Conservation (phyloP, 371 early-diverging fungal genomes). For the Umbelopsis sp. region DNA sequence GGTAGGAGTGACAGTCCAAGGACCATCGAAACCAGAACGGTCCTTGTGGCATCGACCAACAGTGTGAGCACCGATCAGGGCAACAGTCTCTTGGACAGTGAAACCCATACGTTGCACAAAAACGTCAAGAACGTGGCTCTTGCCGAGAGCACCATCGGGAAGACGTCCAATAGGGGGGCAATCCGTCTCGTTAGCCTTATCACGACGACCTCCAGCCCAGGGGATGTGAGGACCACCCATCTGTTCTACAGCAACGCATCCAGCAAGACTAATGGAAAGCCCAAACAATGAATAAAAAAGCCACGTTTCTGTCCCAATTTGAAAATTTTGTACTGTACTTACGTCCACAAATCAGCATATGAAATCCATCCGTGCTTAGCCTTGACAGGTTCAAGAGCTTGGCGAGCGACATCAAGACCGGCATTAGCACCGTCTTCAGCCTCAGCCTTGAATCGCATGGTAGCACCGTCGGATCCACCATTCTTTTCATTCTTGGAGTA, state of each 20-base stretch:
- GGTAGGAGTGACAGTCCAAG: constrained; percentile 87
- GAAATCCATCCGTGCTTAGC: constrained; percentile 70
- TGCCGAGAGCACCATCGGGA: constrained; percentile 81
- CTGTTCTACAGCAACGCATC: constrained; percentile 82
- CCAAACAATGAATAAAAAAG: neutral
- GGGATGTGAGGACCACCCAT: constrained; percentile 81
- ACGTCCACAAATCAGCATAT: constrained; percentile 86
- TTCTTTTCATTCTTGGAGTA: constrained; percentile 68
- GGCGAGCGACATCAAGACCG: constrained; percentile 75
- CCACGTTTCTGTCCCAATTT: constrained; percentile 49
- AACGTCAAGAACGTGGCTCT: constrained; percentile 70
- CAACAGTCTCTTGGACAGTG: constrained; percentile 77
- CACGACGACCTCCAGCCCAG: constrained; percentile 83
- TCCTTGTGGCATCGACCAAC: constrained; percentile 88
- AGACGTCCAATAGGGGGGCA: constrained; percentile 84
- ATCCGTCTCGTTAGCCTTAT: constrained; percentile 53
- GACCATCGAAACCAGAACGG: constrained; percentile 86
- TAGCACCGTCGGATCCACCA: constrained; percentile 85
- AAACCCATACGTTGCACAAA: constrained; percentile 84
- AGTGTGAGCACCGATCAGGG: constrained; percentile 86
- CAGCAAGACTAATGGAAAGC: constrained; percentile 60
- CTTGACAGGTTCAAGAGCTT: constrained; percentile 78
- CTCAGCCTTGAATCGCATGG: constrained; percentile 76
- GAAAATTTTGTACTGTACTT: constrained; percentile 41
- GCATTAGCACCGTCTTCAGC: constrained; percentile 78